phyloP scores from a whole-genome alignment of 305 asterid species.

The Solanum aculeatissimum region DNA sequence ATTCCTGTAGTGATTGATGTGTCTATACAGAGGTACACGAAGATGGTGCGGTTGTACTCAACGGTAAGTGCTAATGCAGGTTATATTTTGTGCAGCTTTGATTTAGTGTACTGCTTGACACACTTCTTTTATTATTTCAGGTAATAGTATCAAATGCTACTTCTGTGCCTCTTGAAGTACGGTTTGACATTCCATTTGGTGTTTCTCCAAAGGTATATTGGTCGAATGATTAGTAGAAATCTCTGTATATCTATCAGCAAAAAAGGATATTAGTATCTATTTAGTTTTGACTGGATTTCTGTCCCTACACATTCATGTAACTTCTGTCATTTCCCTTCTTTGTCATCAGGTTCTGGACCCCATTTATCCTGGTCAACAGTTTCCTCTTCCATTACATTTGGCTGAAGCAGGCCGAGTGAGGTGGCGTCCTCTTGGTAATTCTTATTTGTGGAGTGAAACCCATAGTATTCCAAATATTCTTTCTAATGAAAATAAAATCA shows the following conservation, averaged over 20 bases:
- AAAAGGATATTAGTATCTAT: not conserved
- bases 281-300: not conserved
- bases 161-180: conserved; percentile 71
- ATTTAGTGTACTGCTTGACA: not conserved
- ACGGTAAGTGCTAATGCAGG: conserved; percentile 45
- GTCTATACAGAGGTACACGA: conserved; percentile 71
- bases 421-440: conserved; percentile 92
- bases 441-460: conserved; percentile 93
- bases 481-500: conserved; percentile 62
- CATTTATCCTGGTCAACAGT: conserved; percentile 85
- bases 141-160: conserved; percentile 81
- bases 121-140: conserved; percentile 29
- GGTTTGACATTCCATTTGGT: conserved; percentile 95
- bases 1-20: conserved; percentile 94
- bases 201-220: conserved; percentile 76
- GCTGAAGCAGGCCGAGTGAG: conserved; percentile 89
- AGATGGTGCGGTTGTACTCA: conserved; percentile 79
- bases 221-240: not conserved
- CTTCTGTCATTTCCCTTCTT: not conserved
- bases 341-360: conserved; percentile 81
- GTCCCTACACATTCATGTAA: not conserved
- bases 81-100: not conserved
- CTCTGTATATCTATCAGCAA: not conserved
- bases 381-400: conserved; percentile 94
- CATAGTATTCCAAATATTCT: conserved; percentile 71